These are phyloP conservation scores for Aquilaria yunnanensis DNA, from an alignment of 345 rosid genomes.

Conservation along the genomic window DNA sequence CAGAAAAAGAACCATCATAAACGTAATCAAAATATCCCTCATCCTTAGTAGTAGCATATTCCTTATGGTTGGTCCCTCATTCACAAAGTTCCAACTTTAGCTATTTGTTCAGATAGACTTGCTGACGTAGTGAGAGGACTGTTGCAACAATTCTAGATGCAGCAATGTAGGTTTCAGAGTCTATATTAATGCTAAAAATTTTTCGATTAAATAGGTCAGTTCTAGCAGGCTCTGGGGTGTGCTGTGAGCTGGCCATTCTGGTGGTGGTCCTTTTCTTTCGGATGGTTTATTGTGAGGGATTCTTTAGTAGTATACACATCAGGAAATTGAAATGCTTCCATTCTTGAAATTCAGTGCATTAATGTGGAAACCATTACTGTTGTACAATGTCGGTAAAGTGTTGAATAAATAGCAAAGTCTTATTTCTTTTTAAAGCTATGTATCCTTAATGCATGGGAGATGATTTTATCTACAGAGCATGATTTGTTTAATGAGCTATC, in stretches of 20 bases:
- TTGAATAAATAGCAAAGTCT: constrained; percentile 1
- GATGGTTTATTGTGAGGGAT: constrained; percentile 22
- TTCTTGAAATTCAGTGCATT: background rate
- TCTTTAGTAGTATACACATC: constrained; percentile 5
- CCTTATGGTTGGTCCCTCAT: constrained; percentile 9
- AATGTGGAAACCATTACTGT: too few relatives aligned
- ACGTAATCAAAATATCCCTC: too few relatives aligned
- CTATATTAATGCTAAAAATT: constrained; percentile 29
- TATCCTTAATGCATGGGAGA: background rate
- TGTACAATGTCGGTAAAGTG: background rate
- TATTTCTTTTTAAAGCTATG: constrained; percentile 3
- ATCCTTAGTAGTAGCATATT: too few relatives aligned
- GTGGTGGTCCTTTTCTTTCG: constrained; percentile 24
- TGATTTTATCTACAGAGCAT: background rate
- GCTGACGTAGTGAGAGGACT: constrained; percentile 5
- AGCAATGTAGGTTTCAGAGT: constrained; percentile 17
- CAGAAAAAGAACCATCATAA: too few relatives aligned
- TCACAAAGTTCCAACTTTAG: background rate
- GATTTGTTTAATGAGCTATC: constrained; percentile 1
- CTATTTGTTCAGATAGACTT: too few relatives aligned
- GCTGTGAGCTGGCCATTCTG: constrained; percentile 28
- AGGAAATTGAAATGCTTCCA: constrained; percentile 10
- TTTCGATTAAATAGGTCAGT: constrained; percentile 56
- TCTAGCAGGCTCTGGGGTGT: constrained; percentile 36
- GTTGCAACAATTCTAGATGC: constrained; percentile 11